Base-by-base conservation (phyloP, 106 monocot genomes). In the Chionographis japonica region DNA sequence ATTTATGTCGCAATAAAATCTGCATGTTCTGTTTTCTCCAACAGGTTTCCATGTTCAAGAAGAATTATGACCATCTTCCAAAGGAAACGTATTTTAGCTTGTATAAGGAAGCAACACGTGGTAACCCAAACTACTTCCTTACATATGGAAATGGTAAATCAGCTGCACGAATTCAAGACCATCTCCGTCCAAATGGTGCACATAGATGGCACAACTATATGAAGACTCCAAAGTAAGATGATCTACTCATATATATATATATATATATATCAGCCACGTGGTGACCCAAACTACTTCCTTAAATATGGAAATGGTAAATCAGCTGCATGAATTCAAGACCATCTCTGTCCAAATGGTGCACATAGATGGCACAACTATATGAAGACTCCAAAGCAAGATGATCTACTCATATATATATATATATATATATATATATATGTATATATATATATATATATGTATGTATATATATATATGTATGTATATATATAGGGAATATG, bases 91-190 rank as follows among this genome's bases (percentile, higher is more conserved):
- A 93, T 76, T 93, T 93, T 63, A 81, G 93, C 27, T 60, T 93
- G 61, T 93, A 89, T 75, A 93, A 93, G 74, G 93, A 93, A 86
- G 89, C 93, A 73, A 93, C 93, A 61, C 89, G 93, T 69, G 89
- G 86, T 35, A 93, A 89, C 72, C 93, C 93, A 40, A 93, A 93
- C 72, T 93, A 93, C 75, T 89, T 93, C 63, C 76, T 93, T 39
- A 93, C 93, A 16, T 93, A 93, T 67, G 93, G 93, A 63, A 93
- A 93, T 86, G 89, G 90, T 65, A 89, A 93, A 75, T 93, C 93
- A 54, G 93, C 93, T 62, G 93, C 93, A 52, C 68, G 93, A 10
- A 62, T 93, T 79, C 84, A 84, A 79, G 89, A 84, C 72, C 74
- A 89, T 80, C 86, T 80, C n/a, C 86, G 93, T 60, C 89, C 93